Conservation (phyloP, 108 stramenopile genomes). For the Cyclotella cryptica region DNA sequence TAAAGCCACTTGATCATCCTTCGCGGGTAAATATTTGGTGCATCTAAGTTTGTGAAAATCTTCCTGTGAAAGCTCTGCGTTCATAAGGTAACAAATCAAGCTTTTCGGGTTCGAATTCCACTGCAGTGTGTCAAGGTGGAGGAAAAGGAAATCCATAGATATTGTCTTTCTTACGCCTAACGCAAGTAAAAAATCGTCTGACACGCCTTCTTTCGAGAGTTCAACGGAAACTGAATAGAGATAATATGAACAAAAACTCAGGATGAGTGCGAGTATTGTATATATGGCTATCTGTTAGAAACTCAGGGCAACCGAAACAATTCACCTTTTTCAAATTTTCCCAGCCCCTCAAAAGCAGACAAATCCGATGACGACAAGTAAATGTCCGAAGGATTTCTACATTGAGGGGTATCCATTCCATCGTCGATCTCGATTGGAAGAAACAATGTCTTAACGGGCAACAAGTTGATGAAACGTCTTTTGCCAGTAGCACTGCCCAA, state of each 20-base stretch:
- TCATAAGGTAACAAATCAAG: conserved; percentile 71
- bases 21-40: conserved; percentile 75
- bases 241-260: not conserved
- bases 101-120: conserved; percentile 79
- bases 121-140: conserved; percentile 67
- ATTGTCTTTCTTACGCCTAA: conserved; percentile 79
- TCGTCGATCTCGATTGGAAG: conserved; percentile 25
- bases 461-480: conserved; percentile 25
- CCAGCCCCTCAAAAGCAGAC: conserved; percentile 69
- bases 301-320: not conserved
- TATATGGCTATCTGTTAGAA: not conserved
- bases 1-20: conserved; percentile 59
- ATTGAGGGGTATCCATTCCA: conserved; percentile 12
- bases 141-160: conserved; percentile 79
- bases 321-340: conserved; percentile 39
- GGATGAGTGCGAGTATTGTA: not conserved
- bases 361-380: conserved; percentile 77
- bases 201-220: conserved; percentile 57
- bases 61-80: conserved; percentile 59
- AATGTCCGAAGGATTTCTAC: conserved; percentile 62
- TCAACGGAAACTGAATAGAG: conserved; percentile 59
- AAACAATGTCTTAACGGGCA: conserved; percentile 12
- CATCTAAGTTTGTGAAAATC: conserved; percentile 66
- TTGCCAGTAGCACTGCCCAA: conserved; percentile 10
- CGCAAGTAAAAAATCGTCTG: conserved; percentile 70